Conservation (phyloP, 1,284 basidiomycete species). For the Porogramme epimiltina region DNA sequence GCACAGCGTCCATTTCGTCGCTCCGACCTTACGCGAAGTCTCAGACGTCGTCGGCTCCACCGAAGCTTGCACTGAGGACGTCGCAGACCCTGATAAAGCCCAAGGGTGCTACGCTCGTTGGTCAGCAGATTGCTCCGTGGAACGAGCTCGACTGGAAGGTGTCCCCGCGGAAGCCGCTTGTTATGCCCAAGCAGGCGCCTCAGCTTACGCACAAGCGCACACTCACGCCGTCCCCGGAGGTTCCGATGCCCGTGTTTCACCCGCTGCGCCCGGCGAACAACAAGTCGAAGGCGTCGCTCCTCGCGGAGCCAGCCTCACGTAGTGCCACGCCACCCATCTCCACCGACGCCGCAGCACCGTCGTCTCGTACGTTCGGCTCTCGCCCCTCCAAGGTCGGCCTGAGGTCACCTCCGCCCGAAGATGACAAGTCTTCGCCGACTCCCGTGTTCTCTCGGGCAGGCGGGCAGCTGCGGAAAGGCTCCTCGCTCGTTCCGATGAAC, state of each 20-base stretch:
- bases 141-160: slow-evolving; percentile 48
- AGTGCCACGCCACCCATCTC: slow-evolving; percentile 14
- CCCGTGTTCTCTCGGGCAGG: slow-evolving; percentile 51
- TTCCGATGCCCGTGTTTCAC: slow-evolving; percentile 55
- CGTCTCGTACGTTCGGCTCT: slow-evolving; percentile 51
- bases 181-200: slow-evolving; percentile 25
- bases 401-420: slow-evolving; percentile 23
- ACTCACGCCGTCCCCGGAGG: slow-evolving; percentile 54
- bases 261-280: slow-evolving; percentile 53
- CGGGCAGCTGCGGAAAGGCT: slow-evolving; percentile 37
- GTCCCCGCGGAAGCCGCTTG: slow-evolving; percentile 44
- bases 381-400: slow-evolving; percentile 36
- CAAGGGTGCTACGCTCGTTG: slow-evolving; percentile 36
- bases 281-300: slow-evolving; percentile 26
- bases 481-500: slow-evolving; percentile 35
- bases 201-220: slow-evolving; percentile 51
- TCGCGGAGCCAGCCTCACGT: slow-evolving; percentile 14
- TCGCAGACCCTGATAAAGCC: slow-evolving; percentile 9
- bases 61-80: slow-evolving; percentile 3
- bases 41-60: slow-evolving; percentile 28
- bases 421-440: slow-evolving; percentile 34
- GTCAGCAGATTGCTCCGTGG: slow-evolving; percentile 69
- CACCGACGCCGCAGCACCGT: slow-evolving; percentile 10
- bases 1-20: slow-evolving; percentile 53
- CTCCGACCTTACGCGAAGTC: slow-evolving; percentile 62